Conservation (phyloP, 2,329 filamentous ascomycete species). For the Colletotrichum acutatum region DNA sequence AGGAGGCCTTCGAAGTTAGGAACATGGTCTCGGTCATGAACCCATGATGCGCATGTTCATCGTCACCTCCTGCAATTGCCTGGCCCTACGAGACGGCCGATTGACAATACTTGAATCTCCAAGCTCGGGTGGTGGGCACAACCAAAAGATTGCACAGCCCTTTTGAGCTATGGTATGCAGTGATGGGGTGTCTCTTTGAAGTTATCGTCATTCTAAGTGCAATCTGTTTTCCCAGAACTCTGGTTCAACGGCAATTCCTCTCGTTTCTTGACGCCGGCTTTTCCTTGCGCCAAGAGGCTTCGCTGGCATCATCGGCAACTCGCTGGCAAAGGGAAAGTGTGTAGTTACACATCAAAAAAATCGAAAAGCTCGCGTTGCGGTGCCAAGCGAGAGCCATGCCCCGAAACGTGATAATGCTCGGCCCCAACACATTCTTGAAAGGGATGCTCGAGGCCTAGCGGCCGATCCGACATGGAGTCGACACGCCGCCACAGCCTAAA, state of each 20-base stretch:
- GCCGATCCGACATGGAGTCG: not conserved
- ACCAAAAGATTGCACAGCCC: not conserved
- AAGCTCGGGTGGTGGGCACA: not conserved
- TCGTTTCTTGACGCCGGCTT: not conserved
- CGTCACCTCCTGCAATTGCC: not conserved
- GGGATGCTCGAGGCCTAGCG: not conserved
- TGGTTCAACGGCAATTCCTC: constrained; percentile 27
- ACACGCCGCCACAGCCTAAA: not conserved
- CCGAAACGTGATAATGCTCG: not conserved
- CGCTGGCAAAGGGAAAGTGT: not conserved
- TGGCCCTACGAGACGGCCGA: not conserved
- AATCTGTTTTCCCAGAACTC: not conserved
- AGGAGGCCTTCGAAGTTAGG: not conserved
- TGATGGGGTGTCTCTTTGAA: not conserved
- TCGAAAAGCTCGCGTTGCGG: not conserved
- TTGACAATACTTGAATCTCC: not conserved
- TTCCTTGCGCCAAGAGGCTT: not conserved
- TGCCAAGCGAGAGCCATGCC: not conserved
- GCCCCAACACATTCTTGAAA: constrained; percentile 23
- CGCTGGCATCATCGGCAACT: not conserved
- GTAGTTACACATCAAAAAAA: not conserved
- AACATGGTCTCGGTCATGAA: not conserved
- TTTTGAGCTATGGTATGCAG: not conserved
- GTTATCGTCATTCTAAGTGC: not conserved
- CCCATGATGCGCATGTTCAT: not conserved